Base-by-base conservation (phyloP, 208 protist species). In the Leishmania guyanensis region DNA sequence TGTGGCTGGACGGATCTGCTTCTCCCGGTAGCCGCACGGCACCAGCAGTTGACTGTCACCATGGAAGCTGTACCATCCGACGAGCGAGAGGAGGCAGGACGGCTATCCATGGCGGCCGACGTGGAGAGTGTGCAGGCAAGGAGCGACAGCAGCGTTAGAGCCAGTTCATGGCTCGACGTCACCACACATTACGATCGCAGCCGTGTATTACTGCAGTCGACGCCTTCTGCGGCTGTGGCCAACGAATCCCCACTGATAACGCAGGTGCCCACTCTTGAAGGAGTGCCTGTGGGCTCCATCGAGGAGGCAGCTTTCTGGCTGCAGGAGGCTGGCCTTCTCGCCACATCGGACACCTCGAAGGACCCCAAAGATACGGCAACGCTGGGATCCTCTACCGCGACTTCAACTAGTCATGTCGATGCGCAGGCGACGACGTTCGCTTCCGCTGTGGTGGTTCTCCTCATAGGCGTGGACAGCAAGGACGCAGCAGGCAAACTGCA, bases 401-500 rank as follows among this genome's bases (percentile, higher is more conserved):
- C 46, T 16, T 54, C 69, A 9, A 53, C 22, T 26, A 26, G 3
- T 6, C 33, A 20, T 39, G 3, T 2, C 16, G 51, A 36, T 60
- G 29, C 51, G 22, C 20, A 48, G 26, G 69, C 8, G 56, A 22
- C 36, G 74, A 68, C 71, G 10, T 36, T 9, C 1, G 20, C 26
- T 64, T 29, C 54, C 29, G 6, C 54, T 20, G 46, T 60, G 0
- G 14, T 53, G 6, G 69, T 86, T 5, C 33, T 86, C 2, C 29
- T 86, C 10, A 9, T 86, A 2, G 74, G 74, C 14, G 82, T 86
- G 51, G 65, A 80, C 50, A 74, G 65, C 20, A 73, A 82, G 66
- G 82, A 82, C 53, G 82, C 65, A 3, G 69, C 65, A 16, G 82
- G 82, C 6, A 74, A 56, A 12, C 60, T 86, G 48, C 82, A 82